Evolutionary conservation across 2,329 filamentous ascomycete genomes (phyloP), one percentile per base, ranked within the genome.

Genomic region (Hypoxylon sp.): DNA sequence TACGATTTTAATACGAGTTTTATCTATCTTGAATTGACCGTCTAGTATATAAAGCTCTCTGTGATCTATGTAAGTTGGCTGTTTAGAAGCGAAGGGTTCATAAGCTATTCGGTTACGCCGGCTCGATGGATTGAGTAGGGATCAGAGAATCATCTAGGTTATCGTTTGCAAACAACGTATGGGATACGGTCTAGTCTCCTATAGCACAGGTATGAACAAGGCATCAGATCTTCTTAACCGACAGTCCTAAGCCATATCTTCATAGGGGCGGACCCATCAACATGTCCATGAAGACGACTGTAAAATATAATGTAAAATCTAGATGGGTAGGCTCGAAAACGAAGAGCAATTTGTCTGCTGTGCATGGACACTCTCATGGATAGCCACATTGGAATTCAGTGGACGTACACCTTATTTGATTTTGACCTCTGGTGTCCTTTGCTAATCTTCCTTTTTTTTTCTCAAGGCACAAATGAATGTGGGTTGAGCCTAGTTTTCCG

Each of bases 1-100:
- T 47, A 56, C 54, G 17, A 56, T 35, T 47, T 35, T 35, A 56
- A 47, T 47, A 13, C 8, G 47, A 14, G 17, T 31, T 26, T 5
- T 47, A 22, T 47, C 42, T 8, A 31, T 17, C 35, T 44, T 55
- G 13, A 55, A 24, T 10, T 44, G 9, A 11, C 14, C 9, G 13
- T 19, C 39, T 17, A 50, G 5, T 13, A 9, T 14, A 19, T 17
- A 4, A 17, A 13, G 3, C 31, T 14, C 19, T n/a, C 17, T 13
- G 9, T 42, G 19, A n/a, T 26, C n/a, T 11, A 17, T 14, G 24
- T 11, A 4, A 26, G 17, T 9, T 26, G 10, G 8, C 8, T n/a
- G 17, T 17, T 44, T 22, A 44, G 17, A 19, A 22, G 17, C 17
- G 2, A 44, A 44, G 17, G 35, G 8, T n/a, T 5, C 13, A 37